Percentiles rank a stretch among this genome's conserved stretches.
Conservation (phyloP, 2,329 filamentous ascomycete species). For the Aspergillus ochraceus region DNA sequence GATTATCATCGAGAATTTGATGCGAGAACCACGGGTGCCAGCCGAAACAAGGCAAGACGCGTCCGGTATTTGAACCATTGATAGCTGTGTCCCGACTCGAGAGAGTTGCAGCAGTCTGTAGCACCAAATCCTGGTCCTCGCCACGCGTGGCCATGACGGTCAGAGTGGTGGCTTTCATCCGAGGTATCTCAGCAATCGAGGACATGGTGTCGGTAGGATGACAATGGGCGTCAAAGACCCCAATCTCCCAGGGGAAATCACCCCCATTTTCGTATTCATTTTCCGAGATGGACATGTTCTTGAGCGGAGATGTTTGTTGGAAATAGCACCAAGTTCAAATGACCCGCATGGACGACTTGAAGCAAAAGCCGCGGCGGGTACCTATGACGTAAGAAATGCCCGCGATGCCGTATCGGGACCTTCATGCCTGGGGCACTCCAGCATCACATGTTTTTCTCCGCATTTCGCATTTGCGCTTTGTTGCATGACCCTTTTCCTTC, state of each 20-base stretch:
- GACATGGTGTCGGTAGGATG: constrained; percentile 66
- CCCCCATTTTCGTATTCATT: constrained; percentile 14
- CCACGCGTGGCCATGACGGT: constrained; percentile 64
- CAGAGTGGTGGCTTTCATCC: constrained; percentile 59
- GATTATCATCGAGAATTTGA: constrained; percentile 54
- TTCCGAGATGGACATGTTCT: not conserved
- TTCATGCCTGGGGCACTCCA: constrained; percentile 12
- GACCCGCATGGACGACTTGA: not conserved
- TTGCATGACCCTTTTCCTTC: not conserved
- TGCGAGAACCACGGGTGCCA: constrained; percentile 71
- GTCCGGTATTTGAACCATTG: constrained; percentile 32
- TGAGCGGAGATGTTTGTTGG: not conserved
- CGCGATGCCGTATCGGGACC: not conserved
- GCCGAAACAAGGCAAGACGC: constrained; percentile 62
- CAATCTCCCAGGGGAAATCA: constrained; percentile 61
- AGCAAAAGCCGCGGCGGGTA: not conserved
- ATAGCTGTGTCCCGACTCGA: constrained; percentile 11
- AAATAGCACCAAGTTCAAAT: not conserved
- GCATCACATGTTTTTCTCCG: constrained; percentile 26
- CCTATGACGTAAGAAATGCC: constrained; percentile 10
- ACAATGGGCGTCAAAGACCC: constrained; percentile 65
- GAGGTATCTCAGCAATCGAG: constrained; percentile 53
- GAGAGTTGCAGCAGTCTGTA: constrained; percentile 44
- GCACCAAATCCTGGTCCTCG: constrained; percentile 62
- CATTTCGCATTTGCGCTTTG: constrained; percentile 7